Percentiles rank a stretch among this genome's conserved stretches.
phyloP scores from a whole-genome alignment of 2,329 filamentous ascomycete species.

The Pseudocercospora fuligena region DNA sequence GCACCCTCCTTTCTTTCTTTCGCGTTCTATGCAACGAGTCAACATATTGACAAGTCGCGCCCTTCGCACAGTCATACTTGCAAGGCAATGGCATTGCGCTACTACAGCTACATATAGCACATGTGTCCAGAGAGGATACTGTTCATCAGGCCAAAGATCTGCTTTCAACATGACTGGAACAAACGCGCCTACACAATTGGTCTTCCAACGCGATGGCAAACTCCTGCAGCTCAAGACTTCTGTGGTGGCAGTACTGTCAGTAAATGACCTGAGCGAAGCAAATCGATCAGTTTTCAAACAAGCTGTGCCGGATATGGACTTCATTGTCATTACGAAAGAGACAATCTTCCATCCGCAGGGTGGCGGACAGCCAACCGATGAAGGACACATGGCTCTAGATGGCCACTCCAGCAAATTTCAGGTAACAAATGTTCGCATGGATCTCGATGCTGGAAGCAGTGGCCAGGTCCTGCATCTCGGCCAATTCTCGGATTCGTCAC shows the following conservation, averaged over 20 bases:
- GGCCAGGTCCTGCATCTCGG: conserved; percentile 7
- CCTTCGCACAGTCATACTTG: background rate
- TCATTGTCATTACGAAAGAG: conserved; percentile 51
- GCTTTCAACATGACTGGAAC: background rate
- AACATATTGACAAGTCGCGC: background rate
- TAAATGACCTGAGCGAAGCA: background rate
- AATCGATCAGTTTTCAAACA: conserved; percentile 3
- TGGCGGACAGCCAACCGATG: conserved; percentile 73
- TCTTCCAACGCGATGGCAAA: conserved; percentile 5
- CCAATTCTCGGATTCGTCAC: background rate
- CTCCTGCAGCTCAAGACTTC: conserved; percentile 7
- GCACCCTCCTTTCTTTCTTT: background rate
- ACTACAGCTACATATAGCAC: background rate
- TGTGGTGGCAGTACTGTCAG: background rate
- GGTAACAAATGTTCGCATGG: conserved; percentile 6
- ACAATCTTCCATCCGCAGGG: conserved; percentile 81
- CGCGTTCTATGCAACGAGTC: background rate
- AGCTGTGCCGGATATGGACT: background rate
- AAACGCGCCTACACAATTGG: conserved; percentile 1
- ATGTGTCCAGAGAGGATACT: background rate
- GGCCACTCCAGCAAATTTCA: conserved; percentile 53
- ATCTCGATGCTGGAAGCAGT: background rate
- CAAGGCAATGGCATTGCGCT: background rate
- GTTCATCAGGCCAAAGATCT: background rate
- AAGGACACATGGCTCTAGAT: conserved; percentile 58